Evolutionary conservation across 2,329 filamentous ascomycete genomes (phyloP).

Genomic region (Cordyceps pruinosa): DNA sequence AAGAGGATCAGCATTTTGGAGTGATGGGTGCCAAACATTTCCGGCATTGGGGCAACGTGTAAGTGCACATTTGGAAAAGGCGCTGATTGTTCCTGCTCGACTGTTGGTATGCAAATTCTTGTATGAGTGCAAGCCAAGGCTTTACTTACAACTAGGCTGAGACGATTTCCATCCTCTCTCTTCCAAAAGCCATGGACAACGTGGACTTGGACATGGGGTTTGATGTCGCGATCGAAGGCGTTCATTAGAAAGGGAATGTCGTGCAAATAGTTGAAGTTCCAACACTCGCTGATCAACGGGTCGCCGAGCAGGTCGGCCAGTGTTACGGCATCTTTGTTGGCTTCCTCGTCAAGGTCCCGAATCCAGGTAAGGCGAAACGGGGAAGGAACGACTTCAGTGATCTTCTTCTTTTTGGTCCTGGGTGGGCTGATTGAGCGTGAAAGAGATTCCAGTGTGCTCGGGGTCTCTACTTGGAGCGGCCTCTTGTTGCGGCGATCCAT

Average conservation of each 20-base stretch:
- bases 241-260: constrained; percentile 50
- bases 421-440: constrained; percentile 42
- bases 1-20: constrained; percentile 84
- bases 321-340: constrained; percentile 60
- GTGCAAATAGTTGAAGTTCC: constrained; percentile 64
- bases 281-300: constrained; percentile 64
- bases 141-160: constrained; percentile 45
- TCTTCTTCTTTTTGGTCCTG: constrained; percentile 23
- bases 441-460: constrained; percentile 22
- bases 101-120: constrained; percentile 4
- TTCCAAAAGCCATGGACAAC: constrained; percentile 60
- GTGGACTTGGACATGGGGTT: constrained; percentile 43
- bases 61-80: constrained; percentile 61
- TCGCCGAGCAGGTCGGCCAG: constrained; percentile 65
- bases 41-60: constrained; percentile 70
- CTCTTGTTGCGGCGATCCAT: constrained; percentile 5
- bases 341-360: constrained; percentile 48
- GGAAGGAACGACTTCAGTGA: constrained; percentile 38
- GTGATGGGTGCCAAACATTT: constrained; percentile 80
- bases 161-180: constrained; percentile 53
- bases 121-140: background rate
- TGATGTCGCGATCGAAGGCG: constrained; percentile 46
- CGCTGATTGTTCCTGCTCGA: constrained; percentile 49
- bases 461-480: background rate
- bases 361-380: constrained; percentile 69